Evolutionary conservation across 2,329 filamentous ascomycete species (phyloP).

Genomic region (Grosmannia serpens): DNA sequence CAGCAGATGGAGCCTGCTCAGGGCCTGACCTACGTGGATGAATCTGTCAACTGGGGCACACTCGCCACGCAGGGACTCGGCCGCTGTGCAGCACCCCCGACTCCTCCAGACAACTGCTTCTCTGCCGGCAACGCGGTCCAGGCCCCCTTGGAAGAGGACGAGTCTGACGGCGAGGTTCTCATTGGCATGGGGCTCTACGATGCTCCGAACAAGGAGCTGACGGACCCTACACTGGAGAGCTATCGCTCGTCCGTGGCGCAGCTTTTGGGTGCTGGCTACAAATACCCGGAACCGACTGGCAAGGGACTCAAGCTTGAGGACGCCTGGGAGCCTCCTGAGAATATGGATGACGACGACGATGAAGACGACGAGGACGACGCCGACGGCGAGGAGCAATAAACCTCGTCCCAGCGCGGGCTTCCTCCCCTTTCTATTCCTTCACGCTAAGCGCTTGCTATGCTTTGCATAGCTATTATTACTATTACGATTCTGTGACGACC

Average conservation of each 20-base stretch:
- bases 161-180: conserved; percentile 55
- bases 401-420: neutral
- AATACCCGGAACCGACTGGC: conserved; percentile 38
- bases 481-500: neutral
- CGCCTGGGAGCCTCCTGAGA: conserved; percentile 59
- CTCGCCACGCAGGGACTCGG: conserved; percentile 16
- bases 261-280: conserved; percentile 39
- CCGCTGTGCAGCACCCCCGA: conserved; percentile 41
- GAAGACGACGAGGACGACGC: conserved; percentile 27
- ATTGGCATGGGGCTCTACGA: conserved; percentile 80
- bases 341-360: conserved; percentile 46
- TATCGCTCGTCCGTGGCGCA: conserved; percentile 42
- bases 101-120: conserved; percentile 40
- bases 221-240: conserved; percentile 39
- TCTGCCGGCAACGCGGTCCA: conserved; percentile 38
- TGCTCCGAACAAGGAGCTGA: conserved; percentile 45
- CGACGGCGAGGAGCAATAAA: neutral
- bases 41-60: conserved; percentile 6
- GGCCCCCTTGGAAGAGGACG: conserved; percentile 37
- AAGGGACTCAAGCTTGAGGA: conserved; percentile 75
- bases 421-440: neutral
- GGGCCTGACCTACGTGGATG: neutral
- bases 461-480: neutral
- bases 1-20: neutral
- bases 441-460: neutral